These are phyloP conservation scores for Lactarius indigo DNA, from an alignment of 768 basidiomycete genomes.

Conservation along the genomic window DNA sequence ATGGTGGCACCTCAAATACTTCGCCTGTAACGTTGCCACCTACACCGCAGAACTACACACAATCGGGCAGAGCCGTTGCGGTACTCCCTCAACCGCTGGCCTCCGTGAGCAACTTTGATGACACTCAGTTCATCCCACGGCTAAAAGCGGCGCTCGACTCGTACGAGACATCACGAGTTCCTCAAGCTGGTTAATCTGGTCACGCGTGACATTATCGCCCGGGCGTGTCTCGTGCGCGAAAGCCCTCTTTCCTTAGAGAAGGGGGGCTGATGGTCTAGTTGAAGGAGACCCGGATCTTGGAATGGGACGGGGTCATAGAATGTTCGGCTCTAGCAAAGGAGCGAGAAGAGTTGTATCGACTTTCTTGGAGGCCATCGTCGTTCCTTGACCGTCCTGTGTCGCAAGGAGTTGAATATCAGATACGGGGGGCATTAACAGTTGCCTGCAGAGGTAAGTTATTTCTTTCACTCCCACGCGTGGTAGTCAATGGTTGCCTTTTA, in stretches of 20 bases:
- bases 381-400: conserved; percentile 42
- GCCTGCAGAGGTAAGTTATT: conserved; percentile 62
- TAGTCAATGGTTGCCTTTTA: conserved; percentile 32
- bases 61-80: conserved; percentile 8
- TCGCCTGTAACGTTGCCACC: conserved; percentile 3
- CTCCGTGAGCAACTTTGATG: conserved; percentile 38
- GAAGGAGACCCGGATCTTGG: conserved; percentile 63
- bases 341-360: conserved; percentile 29
- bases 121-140: conserved; percentile 87
- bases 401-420: conserved; percentile 64
- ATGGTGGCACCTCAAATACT: not conserved
- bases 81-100: conserved; percentile 24
- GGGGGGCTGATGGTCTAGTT: conserved; percentile 79
- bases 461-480: conserved; percentile 3
- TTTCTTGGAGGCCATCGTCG: conserved; percentile 28
- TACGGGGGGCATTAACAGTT: conserved; percentile 90
- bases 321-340: conserved; percentile 30
- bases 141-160: conserved; percentile 72
- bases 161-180: conserved; percentile 87
- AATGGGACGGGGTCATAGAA: conserved; percentile 74
- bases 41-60: conserved; percentile 4
- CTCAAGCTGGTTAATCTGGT: conserved; percentile 93
- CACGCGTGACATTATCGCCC: conserved; percentile 90
- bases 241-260: conserved; percentile 70
- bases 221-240: conserved; percentile 76